phyloP scores from a whole-genome alignment of 2,329 filamentous ascomycete species.

The Calonectria crousiana region DNA sequence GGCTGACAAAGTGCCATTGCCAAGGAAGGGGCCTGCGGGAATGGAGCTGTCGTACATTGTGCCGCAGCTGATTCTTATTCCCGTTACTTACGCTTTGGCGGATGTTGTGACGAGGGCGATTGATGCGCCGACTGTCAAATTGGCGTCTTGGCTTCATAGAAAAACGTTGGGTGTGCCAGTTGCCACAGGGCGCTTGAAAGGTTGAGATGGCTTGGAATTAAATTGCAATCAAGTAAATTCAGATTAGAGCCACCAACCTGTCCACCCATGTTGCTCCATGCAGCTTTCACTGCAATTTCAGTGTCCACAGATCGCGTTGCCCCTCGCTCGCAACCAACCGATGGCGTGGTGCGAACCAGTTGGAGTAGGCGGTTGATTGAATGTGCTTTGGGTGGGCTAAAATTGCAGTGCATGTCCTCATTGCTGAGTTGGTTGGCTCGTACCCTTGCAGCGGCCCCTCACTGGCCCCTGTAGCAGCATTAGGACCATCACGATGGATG shows the following conservation, averaged over 20 bases:
- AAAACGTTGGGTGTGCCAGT: slow-evolving; percentile 49
- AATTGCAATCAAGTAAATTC: too few species aligned
- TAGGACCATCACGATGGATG: background rate
- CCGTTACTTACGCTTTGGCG: slow-evolving; percentile 69
- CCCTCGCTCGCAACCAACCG: too few species aligned
- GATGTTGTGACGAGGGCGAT: slow-evolving; percentile 67
- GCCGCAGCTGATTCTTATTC: slow-evolving; percentile 71
- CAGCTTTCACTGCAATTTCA: background rate
- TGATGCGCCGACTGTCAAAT: slow-evolving; percentile 71
- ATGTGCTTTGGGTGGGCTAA: background rate
- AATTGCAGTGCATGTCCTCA: slow-evolving; percentile 3
- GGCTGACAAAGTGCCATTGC: slow-evolving; percentile 67
- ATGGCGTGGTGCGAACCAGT: too few species aligned
- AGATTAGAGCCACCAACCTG: too few species aligned
- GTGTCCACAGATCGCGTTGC: background rate
- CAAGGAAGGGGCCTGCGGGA: slow-evolving; percentile 68
- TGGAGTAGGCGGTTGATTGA: too few species aligned
- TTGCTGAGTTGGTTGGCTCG: too few species aligned
- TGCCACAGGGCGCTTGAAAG: slow-evolving; percentile 32
- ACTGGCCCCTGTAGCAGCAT: background rate
- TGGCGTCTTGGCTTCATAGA: slow-evolving; percentile 69
- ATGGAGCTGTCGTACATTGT: slow-evolving; percentile 71
- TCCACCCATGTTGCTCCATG: too few species aligned
- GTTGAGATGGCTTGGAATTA: slow-evolving; percentile 6
- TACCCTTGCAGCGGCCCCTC: background rate